Evolutionary conservation across 768 basidiomycete genomes (phyloP), one percentile per base, ranked within the genome.

Genomic region (Austroboletus eburneus): DNA sequence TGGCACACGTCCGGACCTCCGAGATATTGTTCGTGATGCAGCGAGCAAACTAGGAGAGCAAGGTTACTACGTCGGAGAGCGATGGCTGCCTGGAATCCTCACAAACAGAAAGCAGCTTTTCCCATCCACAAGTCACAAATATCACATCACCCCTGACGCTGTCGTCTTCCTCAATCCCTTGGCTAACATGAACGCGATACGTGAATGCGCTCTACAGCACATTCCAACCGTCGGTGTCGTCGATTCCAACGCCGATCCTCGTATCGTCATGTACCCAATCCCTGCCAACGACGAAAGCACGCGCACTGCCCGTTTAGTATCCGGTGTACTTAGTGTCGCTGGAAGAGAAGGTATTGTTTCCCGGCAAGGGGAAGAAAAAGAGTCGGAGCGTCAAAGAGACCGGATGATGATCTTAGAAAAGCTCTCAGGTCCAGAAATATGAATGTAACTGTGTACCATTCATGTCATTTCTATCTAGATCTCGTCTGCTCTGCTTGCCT

Each of bases 211-310:
- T 14, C 74, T 83, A 45, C 78, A 85, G 51, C 86, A 94, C 60
- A 79, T 98, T 46, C 96, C 96, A 0, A 98, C 96, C 1, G 83
- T 98, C 49, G 96, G 86, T 27, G 83, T 98, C 49, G 81, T 94
- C 44, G 96, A 99, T 68, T 91, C 93, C 18, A 92, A 99, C 63
- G 87, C 83, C 35, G 96, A 99, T 69, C 96, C 96, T 5, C 83
- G 96, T 21, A 76, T 92, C 32, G 94, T 99, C 51, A 96, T 97
- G 78, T 98, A 96, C 66, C 87, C 96, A 35, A 97, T 99, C 60
- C 94, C 93, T 0, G 93, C 91, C n/a, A 99, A 98, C 66, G 91
- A 95, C 69, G 96, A 99, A 69, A 91, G 82, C 61, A 77, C 85
- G 9, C 79, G 93, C 38, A 87, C 93, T 14, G 91, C 91, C 36